phyloP scores from a whole-genome alignment of 2,329 filamentous ascomycete genomes.

The Conoideocrella luteorostrata region DNA sequence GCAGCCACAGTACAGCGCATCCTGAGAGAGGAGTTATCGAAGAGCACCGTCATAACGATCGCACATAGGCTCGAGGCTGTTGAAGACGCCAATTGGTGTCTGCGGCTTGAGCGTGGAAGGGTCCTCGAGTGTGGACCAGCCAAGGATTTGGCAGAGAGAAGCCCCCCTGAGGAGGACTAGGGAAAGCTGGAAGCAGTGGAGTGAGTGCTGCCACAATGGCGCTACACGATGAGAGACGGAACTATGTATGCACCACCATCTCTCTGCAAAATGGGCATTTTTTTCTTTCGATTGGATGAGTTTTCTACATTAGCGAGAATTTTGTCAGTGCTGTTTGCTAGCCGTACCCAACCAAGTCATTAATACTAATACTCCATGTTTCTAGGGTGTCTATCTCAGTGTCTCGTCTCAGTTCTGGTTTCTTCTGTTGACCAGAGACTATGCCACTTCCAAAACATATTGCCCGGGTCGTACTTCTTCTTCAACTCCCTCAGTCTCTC shows the following conservation, averaged over 20 bases:
- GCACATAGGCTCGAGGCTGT: conserved; percentile 61
- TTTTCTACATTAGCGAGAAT: no score
- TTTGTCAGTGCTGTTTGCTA: no score
- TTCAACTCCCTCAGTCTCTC: conserved; percentile 25
- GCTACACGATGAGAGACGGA: no score
- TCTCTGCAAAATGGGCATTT: no score
- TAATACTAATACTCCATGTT: no score
- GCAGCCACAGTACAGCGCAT: conserved; percentile 52
- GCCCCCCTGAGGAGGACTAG: not conserved
- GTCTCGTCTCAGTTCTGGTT: no score
- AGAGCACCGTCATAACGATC: conserved; percentile 59
- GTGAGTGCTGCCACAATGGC: no score
- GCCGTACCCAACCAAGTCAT: no score
- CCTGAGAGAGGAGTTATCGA: conserved; percentile 45
- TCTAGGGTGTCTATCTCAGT: no score
- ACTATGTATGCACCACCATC: no score
- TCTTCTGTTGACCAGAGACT: conserved; percentile 2
- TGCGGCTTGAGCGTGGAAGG: conserved; percentile 45
- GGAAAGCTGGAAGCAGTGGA: not conserved
- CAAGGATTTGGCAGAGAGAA: conserved; percentile 7
- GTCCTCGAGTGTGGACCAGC: conserved; percentile 44
- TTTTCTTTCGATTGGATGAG: no score
- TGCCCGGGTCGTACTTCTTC: conserved; percentile 24
- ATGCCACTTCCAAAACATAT: conserved; percentile 28
- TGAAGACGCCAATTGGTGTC: conserved; percentile 47